A percentile compares a stretch with the other conserved stretches of the same genome.
phyloP scores from a whole-genome alignment of 495 filamentous ascomycete species.

The Hypoxylon trugodes region DNA sequence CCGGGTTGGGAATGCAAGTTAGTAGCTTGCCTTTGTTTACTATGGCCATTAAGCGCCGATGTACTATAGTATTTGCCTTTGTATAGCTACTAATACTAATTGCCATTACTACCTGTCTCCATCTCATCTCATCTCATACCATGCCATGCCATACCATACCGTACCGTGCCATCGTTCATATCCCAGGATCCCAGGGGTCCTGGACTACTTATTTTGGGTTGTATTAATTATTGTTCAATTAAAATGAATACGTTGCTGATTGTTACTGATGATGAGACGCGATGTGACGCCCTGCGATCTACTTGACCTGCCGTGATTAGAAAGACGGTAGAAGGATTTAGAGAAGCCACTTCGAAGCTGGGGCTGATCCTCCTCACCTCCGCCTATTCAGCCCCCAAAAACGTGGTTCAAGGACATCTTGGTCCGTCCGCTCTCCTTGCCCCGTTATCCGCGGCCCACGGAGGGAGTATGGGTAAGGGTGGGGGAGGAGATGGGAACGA shows the following conservation, averaged over 20 bases:
- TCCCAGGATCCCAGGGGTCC: too few species aligned
- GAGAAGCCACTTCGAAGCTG: slow-evolving; percentile 15
- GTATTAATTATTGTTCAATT: too few species aligned
- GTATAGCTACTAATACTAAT: neutral
- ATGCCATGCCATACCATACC: too few species aligned
- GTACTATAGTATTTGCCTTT: too few species aligned
- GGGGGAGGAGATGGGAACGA: too few species aligned
- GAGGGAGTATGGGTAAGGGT: slow-evolving; percentile 3
- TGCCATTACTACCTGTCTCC: neutral
- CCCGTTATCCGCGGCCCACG: neutral
- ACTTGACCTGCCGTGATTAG: neutral
- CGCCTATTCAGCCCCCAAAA: slow-evolving; percentile 7
- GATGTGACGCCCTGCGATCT: slow-evolving; percentile 31
- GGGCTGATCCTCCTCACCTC: neutral
- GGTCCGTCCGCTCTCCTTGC: neutral
- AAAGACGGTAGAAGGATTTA: slow-evolving; percentile 10
- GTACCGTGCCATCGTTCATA: too few species aligned
- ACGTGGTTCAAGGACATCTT: neutral
- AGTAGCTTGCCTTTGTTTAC: too few species aligned
- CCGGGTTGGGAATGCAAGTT: too few species aligned
- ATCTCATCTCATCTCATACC: neutral
- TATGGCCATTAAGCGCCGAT: neutral
- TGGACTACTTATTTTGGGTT: too few species aligned
- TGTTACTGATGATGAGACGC: too few species aligned
- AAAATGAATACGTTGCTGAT: too few species aligned